Evolutionary conservation across 2,329 filamentous ascomycete species (phyloP), one percentile per base, ranked within the genome.

Genomic region (Cladophialophora yegresii): DNA sequence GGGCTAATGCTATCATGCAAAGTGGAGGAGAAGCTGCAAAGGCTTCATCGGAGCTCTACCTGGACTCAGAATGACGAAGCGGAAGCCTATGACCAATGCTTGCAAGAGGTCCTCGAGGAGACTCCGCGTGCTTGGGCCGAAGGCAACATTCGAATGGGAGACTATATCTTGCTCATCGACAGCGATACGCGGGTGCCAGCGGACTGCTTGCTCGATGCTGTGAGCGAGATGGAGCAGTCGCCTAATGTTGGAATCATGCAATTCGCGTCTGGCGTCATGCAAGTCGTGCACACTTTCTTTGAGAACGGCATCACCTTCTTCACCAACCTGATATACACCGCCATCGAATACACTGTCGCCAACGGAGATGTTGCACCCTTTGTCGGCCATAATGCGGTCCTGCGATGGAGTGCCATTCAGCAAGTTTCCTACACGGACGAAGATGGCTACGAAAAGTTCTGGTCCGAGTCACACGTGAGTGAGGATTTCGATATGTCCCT

Each of bases 91-190:
- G 54, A 72, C 32, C 62, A 71, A 32, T 72, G 72, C 45, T 65
- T 76, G 32, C 61, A 72, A 51, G 78, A 83, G 45, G 83, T 86
- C n/a, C 22, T 79, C 84, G 33, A 78, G 76, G 69, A 78, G 80
- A 61, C 84, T 84, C n/a, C 75, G 91, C 78, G 80, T 32, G 82
- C 85, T 0, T 85, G 84, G 84, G 91, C 91, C 20, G 90, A 92
- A 73, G 92, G 91, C 66, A 92, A 95, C 76, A 89, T 96, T 70
- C 90, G 91, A 58, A 82, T 96, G 23, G 92, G 92, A 62, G 91
- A 96, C 77, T 93, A 86, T 70, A 88, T 90, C 61, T 78, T 90
- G n/a, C 80, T 90, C 57, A 84, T 90, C 64, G 87, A 90, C 73
- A 89, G 85, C 1, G 87, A 90, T 70, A 90, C 88, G 5, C 83